Evolutionary conservation across 345 rosid species (phyloP), one percentile per base, ranked within the genome.

Genomic region (Eutrema yunnanense): DNA sequence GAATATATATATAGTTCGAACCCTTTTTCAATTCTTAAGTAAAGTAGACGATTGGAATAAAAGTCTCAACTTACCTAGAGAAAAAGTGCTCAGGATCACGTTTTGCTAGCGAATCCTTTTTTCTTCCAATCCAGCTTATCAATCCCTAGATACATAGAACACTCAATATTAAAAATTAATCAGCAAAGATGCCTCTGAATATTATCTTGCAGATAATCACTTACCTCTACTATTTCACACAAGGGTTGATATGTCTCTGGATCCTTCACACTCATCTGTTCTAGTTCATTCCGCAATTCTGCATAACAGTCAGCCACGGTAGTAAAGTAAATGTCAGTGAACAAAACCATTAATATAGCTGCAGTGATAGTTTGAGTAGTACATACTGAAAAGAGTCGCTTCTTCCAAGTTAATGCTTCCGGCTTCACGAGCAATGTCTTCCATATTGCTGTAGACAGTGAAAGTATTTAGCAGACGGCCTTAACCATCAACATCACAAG

Each of bases 351-450:
- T 66, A 82, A 72, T 65, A 71, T 32, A 32, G 58, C 60, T 74
- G 49, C 74, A 47, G 27, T 16, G 11, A 60, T 6, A 29, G 22
- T 59, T 67, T 30, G 59, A 49, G 22, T 40, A 54, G 47, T 47
- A 82, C 93, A 62, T 86, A 92, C 98, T 90, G 50, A 73, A 72
- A 72, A 94, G 84, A 76, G 68, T 76, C 65, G 88, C 95, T 85
- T 91, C 96, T 74, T 89, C 96, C 48, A 91, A 65, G 78, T 91
- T 89, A 76, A 89, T 69, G 48, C 98, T 94, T 46, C 98, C 96
- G 69, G 95, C 88, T 41, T 94, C 97, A 76, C 97, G 95, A 76
- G 95, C 83, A 74, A 91, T 83, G 76, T 94, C 98, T 84, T 94
- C 98, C 73, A 91, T 84, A 74, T 94, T 94, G 81, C 98, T 94